Base-by-base conservation (phyloP, 2,329 filamentous ascomycete species). In the Penicillium sp. region DNA sequence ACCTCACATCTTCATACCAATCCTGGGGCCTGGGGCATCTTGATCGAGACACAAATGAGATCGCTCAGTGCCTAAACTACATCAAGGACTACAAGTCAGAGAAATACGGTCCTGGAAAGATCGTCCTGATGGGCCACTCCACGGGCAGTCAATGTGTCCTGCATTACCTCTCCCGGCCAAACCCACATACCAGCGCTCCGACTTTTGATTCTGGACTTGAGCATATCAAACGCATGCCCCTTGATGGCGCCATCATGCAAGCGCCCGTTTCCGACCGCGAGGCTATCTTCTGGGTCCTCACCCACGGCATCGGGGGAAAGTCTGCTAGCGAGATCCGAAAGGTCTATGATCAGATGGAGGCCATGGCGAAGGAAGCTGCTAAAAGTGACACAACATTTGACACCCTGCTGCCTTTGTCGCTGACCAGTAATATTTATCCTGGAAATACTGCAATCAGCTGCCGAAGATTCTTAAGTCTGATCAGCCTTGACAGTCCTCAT, bases 181-280 rank as follows among this genome's bases (percentile, higher is more conserved):
- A 79, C 54, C 77, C 74, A 2, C 62, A 71, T 64, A 67, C 65
- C 19, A 31, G 55, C 62, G 16, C 60, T 58, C 26, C 73, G 43
- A 45, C 64, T 2, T 72, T 72, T 29, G 70, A 74, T 50, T 43
- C 61, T 0, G 53, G 52, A 3, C 58, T 72, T 5, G 55, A 68
- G 37, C 66, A 77, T 43, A 55, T 73, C 2, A 73, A 74, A 40
- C 75, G 82, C 11, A 80, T 83, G 0, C 75, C 55, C 0, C 76
- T 96, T 1, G 85, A 93, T 56, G 91, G 88, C 14, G 87, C 86
- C 31, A 88, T 96, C 31, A 76, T 96, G 55, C 92, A 96, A 69
- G 91, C 88, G 0, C 86, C 89, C 0, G 87, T 93, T 2, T 90
- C 86, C 1, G 91, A 96, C 69, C 81, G 91, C 16, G 88, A 95